These are phyloP conservation scores for Daldinia loculata DNA, from an alignment of 495 filamentous ascomycete genomes.

Conservation along the genomic window DNA sequence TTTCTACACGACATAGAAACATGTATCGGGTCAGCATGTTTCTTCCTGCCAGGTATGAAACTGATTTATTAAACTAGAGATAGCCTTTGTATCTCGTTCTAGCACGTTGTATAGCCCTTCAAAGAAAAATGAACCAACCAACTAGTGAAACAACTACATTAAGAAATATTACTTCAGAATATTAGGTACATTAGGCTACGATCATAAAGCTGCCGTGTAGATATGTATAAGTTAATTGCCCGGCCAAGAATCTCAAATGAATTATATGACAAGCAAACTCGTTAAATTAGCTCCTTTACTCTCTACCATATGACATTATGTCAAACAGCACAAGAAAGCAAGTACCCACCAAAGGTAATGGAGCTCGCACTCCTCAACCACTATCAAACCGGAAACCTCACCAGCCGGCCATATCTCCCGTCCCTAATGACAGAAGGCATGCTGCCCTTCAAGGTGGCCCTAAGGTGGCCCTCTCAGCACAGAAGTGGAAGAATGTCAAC, in stretches of 20 bases:
- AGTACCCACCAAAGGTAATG: background rate
- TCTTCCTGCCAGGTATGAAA: background rate
- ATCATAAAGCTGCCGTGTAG: background rate
- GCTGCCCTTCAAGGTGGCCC: conserved; percentile 10
- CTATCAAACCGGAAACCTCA: background rate
- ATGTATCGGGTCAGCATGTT: background rate
- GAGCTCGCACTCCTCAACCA: background rate
- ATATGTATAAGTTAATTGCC: background rate
- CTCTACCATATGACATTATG: background rate
- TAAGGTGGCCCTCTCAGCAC: background rate
- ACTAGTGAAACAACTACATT: background rate
- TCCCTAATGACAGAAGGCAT: conserved; percentile 15
- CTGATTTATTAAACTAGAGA: background rate
- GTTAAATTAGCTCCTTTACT: background rate
- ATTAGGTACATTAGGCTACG: background rate
- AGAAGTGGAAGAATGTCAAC: conserved; percentile 31
- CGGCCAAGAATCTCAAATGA: background rate
- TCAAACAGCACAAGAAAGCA: background rate
- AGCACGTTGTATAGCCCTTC: background rate
- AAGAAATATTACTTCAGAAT: background rate
- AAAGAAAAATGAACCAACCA: background rate
- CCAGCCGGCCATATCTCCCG: background rate
- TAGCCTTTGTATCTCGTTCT: background rate
- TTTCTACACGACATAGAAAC: background rate
- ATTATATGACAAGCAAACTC: background rate